Percentiles rank a stretch among this genome's conserved stretches.
Conservation (phyloP, 2,329 filamentous ascomycete genomes). For the Fusarium dlaminii region DNA sequence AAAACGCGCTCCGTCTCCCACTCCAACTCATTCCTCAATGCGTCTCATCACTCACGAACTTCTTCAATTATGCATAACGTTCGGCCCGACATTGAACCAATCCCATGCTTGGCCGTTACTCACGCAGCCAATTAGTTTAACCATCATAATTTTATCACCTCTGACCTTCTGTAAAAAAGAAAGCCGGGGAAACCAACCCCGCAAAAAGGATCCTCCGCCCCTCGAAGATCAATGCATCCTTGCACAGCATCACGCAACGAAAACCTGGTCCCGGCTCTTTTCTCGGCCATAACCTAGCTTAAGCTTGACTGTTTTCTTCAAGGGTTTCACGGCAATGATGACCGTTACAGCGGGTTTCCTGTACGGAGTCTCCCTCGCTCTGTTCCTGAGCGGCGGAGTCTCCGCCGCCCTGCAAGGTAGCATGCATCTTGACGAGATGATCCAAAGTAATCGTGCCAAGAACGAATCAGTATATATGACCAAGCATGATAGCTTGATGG, state of each 20-base stretch:
- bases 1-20: neutral
- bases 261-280: constrained; percentile 29
- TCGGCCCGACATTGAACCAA: constrained; percentile 22
- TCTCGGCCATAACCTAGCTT: constrained; percentile 21
- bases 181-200: constrained; percentile 21
- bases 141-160: neutral
- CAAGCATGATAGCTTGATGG: neutral
- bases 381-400: constrained; percentile 9
- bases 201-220: constrained; percentile 21
- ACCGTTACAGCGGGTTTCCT: neutral
- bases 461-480: constrained; percentile 23
- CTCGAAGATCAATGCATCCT: neutral
- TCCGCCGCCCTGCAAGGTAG: neutral
- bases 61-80: constrained; percentile 13
- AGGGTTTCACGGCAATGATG: neutral
- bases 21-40: constrained; percentile 1
- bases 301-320: neutral
- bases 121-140: neutral
- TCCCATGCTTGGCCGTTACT: neutral
- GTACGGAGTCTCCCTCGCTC: neutral
- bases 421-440: constrained; percentile 8
- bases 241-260: constrained; percentile 9
- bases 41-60: neutral
- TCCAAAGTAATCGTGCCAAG: neutral
- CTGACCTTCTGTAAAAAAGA: neutral